Percentiles rank a stretch among this genome's conserved stretches.
phyloP scores from a whole-genome alignment of 345 rosid species.

The Ceriops decandra region DNA sequence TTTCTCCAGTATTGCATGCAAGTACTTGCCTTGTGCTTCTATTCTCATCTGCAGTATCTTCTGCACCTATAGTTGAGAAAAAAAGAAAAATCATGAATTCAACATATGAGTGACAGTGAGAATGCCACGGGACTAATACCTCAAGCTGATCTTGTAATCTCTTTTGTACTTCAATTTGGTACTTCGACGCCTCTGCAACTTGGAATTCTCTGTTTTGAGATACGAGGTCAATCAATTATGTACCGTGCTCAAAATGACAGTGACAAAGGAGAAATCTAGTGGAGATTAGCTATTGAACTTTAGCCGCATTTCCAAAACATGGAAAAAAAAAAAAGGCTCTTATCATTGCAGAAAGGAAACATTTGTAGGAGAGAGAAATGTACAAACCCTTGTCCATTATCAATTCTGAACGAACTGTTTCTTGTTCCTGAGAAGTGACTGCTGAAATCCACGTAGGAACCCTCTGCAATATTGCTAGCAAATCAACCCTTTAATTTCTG shows the following conservation, averaged over 20 bases:
- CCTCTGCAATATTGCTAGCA: constrained; percentile 22
- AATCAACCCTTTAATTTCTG: background rate
- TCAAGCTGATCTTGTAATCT: constrained; percentile 63
- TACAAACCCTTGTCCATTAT: constrained; percentile 39
- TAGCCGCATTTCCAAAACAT: no score
- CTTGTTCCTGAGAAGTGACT: constrained; percentile 28
- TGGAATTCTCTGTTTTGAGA: constrained; percentile 42
- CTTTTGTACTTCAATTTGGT: constrained; percentile 54
- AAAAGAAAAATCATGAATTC: background rate
- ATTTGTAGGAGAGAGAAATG: background rate
- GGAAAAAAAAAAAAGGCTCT: background rate
- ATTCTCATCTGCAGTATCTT: constrained; percentile 74
- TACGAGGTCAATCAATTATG: background rate
- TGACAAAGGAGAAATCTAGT: background rate
- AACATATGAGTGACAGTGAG: background rate
- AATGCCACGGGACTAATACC: constrained; percentile 32
- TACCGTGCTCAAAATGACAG: background rate
- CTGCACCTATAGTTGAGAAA: constrained; percentile 48
- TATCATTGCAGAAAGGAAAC: background rate
- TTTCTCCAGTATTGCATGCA: constrained; percentile 65
- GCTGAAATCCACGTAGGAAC: constrained; percentile 42
- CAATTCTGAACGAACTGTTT: constrained; percentile 32
- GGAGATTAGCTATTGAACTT: no score
- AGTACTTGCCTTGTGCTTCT: constrained; percentile 82
- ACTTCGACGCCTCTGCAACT: constrained; percentile 43